Base-by-base conservation (phyloP, 768 basidiomycete species). In the Mrakia gelida region DNA sequence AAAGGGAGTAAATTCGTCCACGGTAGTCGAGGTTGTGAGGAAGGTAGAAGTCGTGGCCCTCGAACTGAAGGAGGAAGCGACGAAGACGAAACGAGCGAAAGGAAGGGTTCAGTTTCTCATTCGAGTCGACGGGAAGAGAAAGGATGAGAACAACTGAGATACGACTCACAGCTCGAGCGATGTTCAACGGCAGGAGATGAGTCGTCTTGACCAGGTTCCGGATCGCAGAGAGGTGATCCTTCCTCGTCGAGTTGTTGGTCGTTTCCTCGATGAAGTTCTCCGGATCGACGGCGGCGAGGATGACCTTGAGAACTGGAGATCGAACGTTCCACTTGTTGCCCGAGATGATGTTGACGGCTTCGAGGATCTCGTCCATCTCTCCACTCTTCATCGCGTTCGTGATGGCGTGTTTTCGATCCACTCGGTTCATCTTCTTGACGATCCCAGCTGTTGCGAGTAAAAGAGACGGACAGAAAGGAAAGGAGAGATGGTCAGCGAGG, bases 21-120 rank as follows among this genome's bases (percentile, higher is more conserved):
- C 96, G 90, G 88, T 98, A 99, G 85, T 99, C 97, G 81, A 98
- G 87, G 84, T 97, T 98, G 84, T 98, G 96, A 0, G 96, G 95
- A 71, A 95, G 87, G 85, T 94, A 98, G 83, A 98, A 91, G 0
- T 86, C 89, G 81, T 97, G 45, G 18, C 38, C 96, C 75, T 90
- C 89, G 72, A 95, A 86, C 28, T 59, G 59, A 45, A 38, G 38
- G 45, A 45, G 15, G 11, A 45, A 45, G 45, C 52, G 52, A 13
- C 45, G 28, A 59, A 28, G 59, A 56, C 28, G 49, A 52, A 7
- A 52, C 26, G 26, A 59, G 49, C 4, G 63, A 38, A 9, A 56
- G 62, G 61, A 56, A 62, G 75, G 62, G 67, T 71, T 45, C 32
- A 70, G 16, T 73, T 16, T 52, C 15, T 2, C 1, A 5, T 21